Conservation (phyloP, 345 rosid genomes). For the Eutrema japonicum region DNA sequence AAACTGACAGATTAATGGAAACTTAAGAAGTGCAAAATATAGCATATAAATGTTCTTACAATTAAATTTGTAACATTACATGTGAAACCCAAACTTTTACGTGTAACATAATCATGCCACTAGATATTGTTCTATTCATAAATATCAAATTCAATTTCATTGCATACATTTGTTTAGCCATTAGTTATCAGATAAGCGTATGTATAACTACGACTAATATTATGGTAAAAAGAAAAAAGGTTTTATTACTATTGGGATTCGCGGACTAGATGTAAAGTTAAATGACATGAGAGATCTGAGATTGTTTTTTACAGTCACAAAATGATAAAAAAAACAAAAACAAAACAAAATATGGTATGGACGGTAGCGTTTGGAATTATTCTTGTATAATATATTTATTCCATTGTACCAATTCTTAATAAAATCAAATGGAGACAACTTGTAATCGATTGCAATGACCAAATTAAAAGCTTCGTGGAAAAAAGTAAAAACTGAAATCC, state of each 20-base stretch:
- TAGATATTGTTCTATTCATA: not conserved
- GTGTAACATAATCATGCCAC: not conserved
- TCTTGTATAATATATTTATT: conserved; percentile 33
- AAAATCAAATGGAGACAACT: conserved; percentile 33
- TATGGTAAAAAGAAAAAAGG: not conserved
- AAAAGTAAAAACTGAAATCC: conserved; percentile 31
- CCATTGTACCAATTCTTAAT: conserved; percentile 33
- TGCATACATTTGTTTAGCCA: conserved; percentile 8
- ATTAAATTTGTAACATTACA: not conserved
- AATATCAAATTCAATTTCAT: not conserved
- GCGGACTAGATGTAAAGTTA: conserved; percentile 21
- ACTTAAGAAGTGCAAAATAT: not conserved
- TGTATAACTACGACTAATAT: too few relatives aligned
- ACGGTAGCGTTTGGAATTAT: conserved; percentile 47
- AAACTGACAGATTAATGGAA: not conserved
- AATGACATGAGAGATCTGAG: conserved; percentile 31
- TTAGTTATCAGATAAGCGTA: not conserved
- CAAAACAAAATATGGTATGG: conserved; percentile 28
- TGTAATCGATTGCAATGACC: conserved; percentile 40
- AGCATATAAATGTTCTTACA: not conserved
- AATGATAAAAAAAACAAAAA: not conserved
- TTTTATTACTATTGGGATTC: conserved; percentile 31
- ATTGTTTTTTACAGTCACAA: conserved; percentile 20
- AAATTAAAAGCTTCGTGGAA: conserved; percentile 32
- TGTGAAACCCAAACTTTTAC: not conserved